Base-by-base conservation (phyloP, 2,329 filamentous ascomycete species). In the Claviceps fusiformis region DNA sequence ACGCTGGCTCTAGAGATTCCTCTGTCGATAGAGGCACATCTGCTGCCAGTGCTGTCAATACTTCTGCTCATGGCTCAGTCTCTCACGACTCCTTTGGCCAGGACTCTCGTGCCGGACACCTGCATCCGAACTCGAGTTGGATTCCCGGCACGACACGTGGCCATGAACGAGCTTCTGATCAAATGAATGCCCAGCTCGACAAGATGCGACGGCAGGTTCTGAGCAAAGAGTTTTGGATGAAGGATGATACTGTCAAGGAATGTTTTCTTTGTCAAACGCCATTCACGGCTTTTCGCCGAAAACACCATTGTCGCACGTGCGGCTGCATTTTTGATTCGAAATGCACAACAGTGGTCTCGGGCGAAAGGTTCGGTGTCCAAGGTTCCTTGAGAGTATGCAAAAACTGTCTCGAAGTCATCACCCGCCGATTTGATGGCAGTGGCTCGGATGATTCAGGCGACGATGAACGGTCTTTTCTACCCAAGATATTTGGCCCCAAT, bases 311-410 rank as follows among this genome's bases (percentile, higher is more conserved):
- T 68, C 84, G 95, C 58, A 87, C 83, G 0, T 98, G 93, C 66
- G 93, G 93, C n/a, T 95, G 95, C 65, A 98, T 98, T 48, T 98
- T 98, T 65, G 93, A 97, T 68, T 88, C 89, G 5, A 95, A 95
- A 68, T 98, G 93, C 70, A 98, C 92, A 0, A 87, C 87, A 5
- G 83, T 92, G n/a, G 89, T 97, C 29, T 81, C 89, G 6, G 93
- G 92, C 6, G 81, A 87, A 59, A 83, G 85, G 52, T 97, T 98
- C 67, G 91, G 89, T 17, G 89, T 96, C 52, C 81, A 84, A 50
- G 87, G 89, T 7, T 88, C 83, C 15, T 76, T 98, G 46, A 81
- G 92, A 56, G 89, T 98, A 13, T 98, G 93, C 73, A 95, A 91
- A 63, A 89, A 88, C 27, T 98, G 93, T 63, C 83, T 97, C 61